Base-by-base conservation (phyloP, 2,329 filamentous ascomycete genomes). In the Colletotrichum tanaceti region DNA sequence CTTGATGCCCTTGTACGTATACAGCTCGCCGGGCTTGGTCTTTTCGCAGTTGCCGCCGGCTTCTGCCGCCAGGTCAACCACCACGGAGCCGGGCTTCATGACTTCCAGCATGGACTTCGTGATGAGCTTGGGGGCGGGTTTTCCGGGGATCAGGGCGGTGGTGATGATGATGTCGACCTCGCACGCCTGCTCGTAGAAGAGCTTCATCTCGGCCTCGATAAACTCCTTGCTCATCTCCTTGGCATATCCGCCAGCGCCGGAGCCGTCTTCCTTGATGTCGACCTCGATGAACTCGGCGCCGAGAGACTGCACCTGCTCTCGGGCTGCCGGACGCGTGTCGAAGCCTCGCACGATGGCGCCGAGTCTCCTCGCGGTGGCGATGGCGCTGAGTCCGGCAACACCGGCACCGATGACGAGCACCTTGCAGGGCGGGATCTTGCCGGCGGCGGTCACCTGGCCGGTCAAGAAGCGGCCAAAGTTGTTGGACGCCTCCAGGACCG, bases 221-320 rank as follows among this genome's bases (percentile, higher is more conserved):
- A 97, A 97, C 73, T 95, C 93, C 75, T 95, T 94, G 63, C 93
- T 96, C 93, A 97, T 97, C 76, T 94, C 93, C 76, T 97, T 97
- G 61, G 93, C 93, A 75, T 97, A 97, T 18, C 94, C 94, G 35
- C 94, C 93, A 10, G 91, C 89, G 2, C 93, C 93, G 14, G 91
- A 89, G 2, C 94, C 94, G 69, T 96, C 93, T 79, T 97, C 94
- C 72, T 95, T 78, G 24, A 97, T 84, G 16, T 93, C 91, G 24
- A 97, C 93, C 79, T 97, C 93, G 73, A 97, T 88, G 74, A 97
- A 97, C 75, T 97, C 94, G 20, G 93, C 94, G 32, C 94, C 94
- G 0, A 97, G 87, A 5, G 93, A 97, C 77, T 97, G 92, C 1
- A 97, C 93, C 80, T 97, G 94, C 78, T 97, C 94, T 49, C 93